Conservation (phyloP, 1,284 basidiomycete species). For the Ustilago vetiveriae region DNA sequence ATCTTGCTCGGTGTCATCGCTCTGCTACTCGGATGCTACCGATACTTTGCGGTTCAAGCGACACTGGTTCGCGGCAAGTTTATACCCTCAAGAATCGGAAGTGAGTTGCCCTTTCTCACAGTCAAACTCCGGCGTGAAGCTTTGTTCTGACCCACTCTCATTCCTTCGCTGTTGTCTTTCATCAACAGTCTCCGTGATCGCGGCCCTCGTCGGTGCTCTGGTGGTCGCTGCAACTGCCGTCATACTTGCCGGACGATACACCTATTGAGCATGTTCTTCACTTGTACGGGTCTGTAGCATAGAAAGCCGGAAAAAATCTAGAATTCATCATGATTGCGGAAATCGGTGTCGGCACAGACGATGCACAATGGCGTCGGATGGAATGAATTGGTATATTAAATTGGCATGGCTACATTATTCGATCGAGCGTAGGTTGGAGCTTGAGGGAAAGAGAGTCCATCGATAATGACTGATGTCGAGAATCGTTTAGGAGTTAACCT, state of each 20-base stretch:
- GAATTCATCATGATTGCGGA: too few species aligned
- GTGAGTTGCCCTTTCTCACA: too few species aligned
- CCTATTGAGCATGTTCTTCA: too few species aligned
- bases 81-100: constrained; percentile 50
- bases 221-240: constrained; percentile 45
- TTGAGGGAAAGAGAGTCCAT: neutral
- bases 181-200: constrained; percentile 28
- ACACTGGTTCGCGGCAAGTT: constrained; percentile 50
- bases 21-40: constrained; percentile 45
- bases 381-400: constrained; percentile 19
- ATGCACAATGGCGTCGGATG: neutral
- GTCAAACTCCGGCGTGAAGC: too few species aligned
- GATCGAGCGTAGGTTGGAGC: neutral
- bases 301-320: too few species aligned
- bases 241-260: constrained; percentile 29
- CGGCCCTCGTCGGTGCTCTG: constrained; percentile 39
- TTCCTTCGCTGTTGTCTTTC: neutral
- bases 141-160: too few species aligned
- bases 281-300: too few species aligned
- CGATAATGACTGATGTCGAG: neutral
- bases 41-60: constrained; percentile 57
- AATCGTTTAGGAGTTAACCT: constrained; percentile 43
- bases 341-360: too few species aligned
- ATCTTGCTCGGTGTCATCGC: constrained; percentile 55
- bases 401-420: constrained; percentile 17